Conservation (phyloP, 2,329 filamentous ascomycete genomes). For the Fusarium tupiense region DNA sequence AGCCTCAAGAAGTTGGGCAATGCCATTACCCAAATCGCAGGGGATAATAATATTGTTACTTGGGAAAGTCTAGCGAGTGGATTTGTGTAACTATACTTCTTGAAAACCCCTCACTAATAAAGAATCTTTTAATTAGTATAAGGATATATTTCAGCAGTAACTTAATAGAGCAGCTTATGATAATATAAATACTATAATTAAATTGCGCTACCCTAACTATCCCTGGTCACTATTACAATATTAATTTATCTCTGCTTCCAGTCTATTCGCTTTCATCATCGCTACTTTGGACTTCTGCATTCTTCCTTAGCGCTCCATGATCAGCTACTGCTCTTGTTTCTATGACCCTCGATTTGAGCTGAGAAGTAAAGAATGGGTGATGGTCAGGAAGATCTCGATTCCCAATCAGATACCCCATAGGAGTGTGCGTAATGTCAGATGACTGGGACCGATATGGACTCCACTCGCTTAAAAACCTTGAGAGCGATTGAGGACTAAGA, state of each 20-base stretch:
- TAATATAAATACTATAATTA: too few relatives aligned
- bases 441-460: not conserved
- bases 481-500: not conserved
- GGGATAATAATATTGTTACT: too few relatives aligned
- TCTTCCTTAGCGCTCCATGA: fast-evolving
- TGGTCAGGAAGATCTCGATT: not conserved
- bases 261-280: not conserved
- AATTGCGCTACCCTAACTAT: too few relatives aligned
- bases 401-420: not conserved
- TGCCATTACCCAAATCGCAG: too few relatives aligned
- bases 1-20: too few relatives aligned
- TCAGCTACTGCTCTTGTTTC: not conserved
- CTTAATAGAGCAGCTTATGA: too few relatives aligned
- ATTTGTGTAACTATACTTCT: too few relatives aligned
- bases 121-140: too few relatives aligned
- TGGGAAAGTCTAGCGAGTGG: too few relatives aligned
- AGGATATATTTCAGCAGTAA: too few relatives aligned
- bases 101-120: fast-evolving
- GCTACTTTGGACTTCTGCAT: not conserved
- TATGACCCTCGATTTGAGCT: not conserved
- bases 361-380: not conserved
- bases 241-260: not conserved
- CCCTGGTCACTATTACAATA: not conserved
- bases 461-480: not conserved
- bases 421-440: not conserved